Evolutionary conservation across 2,329 filamentous ascomycete species (phyloP), one percentile per base, ranked within the genome.

Genomic region (Apiospora marii): DNA sequence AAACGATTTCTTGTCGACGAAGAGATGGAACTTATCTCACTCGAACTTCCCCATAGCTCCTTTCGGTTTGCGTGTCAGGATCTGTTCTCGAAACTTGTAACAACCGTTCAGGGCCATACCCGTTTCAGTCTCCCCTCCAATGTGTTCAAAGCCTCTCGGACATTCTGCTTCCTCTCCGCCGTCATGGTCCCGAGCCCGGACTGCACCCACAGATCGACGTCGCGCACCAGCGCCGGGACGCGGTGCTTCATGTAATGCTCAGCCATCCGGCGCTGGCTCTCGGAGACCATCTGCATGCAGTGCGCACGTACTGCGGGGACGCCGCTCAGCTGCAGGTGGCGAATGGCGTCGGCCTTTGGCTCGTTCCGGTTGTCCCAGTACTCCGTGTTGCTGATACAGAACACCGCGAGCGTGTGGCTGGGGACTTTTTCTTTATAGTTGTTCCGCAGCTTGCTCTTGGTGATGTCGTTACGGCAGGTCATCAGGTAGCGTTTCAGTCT

Each of bases 311-410:
- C 72, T 3, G 76, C 75, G 0, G 85, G 22, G 61, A 87, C 84
- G 0, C 85, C 85, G 69, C 85, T 86, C 5, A 86, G 76, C 0
- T 76, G 37, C 2, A 87, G 80, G 27, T 77, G 77, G 0, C 79
- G 81, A 27, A 79, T 72, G 4, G 82, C 78, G 4, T 51, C 70
- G 4, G 74, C 72, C 24, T 61, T 78, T 1, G 79, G 74, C 3
- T 72, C 53, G 0, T 77, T 30, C 3, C 85, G 81, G 30, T 83
- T 44, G 0, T 82, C 74, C 83, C 83, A 83, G 75, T 87, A 87
- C 2, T 81, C 73, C 0, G 70, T 78, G 73, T 87, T 87, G 76
- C 85, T 85, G 14, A 84, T 82, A 68, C 85, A 87, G 72, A 87
- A 87, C 7, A 85, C 80, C 3, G 75, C 75, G 34, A 84, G 72